These are phyloP conservation scores for Suhomyces atakaporum DNA, from an alignment of 1,139 yeast genomes.

Conservation along the genomic window DNA sequence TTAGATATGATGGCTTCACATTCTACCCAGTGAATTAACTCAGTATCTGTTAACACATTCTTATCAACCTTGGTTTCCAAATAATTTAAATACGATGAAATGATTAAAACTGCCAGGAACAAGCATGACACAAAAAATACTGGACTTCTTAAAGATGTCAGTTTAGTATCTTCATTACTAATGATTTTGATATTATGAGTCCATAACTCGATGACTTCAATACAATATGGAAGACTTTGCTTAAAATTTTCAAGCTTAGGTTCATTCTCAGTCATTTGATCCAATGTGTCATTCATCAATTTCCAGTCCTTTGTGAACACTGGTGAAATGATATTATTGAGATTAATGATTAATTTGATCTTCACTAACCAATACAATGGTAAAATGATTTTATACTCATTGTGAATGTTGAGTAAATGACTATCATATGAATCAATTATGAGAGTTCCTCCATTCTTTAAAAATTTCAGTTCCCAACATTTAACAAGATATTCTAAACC, in stretches of 20 bases:
- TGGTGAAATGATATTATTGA: constrained; percentile 57
- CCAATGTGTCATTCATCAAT: constrained; percentile 57
- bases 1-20: constrained; percentile 54
- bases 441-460: constrained; percentile 61
- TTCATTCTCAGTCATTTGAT: constrained; percentile 42
- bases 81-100: constrained; percentile 60
- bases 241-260: constrained; percentile 50
- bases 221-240: constrained; percentile 57
- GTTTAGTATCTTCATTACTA: constrained; percentile 58
- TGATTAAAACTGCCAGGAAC: constrained; percentile 58
- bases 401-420: constrained; percentile 49
- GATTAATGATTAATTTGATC: constrained; percentile 58
- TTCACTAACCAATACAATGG: constrained; percentile 67
- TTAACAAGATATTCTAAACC: constrained; percentile 53
- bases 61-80: constrained; percentile 42
- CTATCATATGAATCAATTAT: constrained; percentile 54
- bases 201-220: constrained; percentile 68
- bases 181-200: constrained; percentile 63
- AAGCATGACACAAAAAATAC: constrained; percentile 71
- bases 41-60: constrained; percentile 28
- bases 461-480: constrained; percentile 65
- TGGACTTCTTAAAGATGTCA: constrained; percentile 69
- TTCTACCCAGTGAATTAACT: constrained; percentile 44
- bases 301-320: constrained; percentile 67
- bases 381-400: constrained; percentile 61